Evolutionary conservation across 2,329 filamentous ascomycete species (phyloP), one percentile per base, ranked within the genome.

Genomic region (Talaromyces sp.): DNA sequence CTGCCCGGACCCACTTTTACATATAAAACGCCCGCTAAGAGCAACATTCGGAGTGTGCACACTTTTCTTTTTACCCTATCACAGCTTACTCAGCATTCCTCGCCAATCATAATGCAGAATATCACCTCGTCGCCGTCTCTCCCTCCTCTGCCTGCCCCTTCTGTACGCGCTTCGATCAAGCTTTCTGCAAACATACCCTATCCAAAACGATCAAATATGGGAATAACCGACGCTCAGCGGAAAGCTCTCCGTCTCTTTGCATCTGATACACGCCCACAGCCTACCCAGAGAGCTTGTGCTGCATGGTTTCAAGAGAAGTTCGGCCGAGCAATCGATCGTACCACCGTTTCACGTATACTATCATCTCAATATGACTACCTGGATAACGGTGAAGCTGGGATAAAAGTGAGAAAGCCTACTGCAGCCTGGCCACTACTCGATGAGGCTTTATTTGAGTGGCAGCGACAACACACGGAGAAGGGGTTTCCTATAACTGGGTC

Each of bases 281-380:
- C 32, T 32, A 48, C 44, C 22, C 39, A 49, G 22, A 44, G 13
- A 37, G 44, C 39, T 32, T 52, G 32, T 47, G 42, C 16, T 16
- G 24, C 10, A 11, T 51, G 45, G 50, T 48, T 52, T 44, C 22
- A 48, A 11, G 39, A 43, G 22, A 39, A 43, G 37, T 52, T 48
- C 17, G 11, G 13, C 32, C 50, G 39, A 22, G 43, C 11, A 4
- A 49, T 53, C 16, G 14, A 53, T 46, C 46, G 45, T 4, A 41
- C 42, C 4, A 47, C 42, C 5, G 42, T 47, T 9, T 51, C 35
- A 9, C 32, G 27, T 16, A 51, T 24, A 6, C 42, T 51, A 40
- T 51, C 49, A 33, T 33, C 42, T 27, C 35, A 40, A 33, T 51
- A 51, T 39, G 27, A 33, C 7, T 29, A 46, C 9, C 49, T 51